phyloP scores from a whole-genome alignment of 225 moss, liverwort and hornwort species.

The Sphagnum tenellum region DNA sequence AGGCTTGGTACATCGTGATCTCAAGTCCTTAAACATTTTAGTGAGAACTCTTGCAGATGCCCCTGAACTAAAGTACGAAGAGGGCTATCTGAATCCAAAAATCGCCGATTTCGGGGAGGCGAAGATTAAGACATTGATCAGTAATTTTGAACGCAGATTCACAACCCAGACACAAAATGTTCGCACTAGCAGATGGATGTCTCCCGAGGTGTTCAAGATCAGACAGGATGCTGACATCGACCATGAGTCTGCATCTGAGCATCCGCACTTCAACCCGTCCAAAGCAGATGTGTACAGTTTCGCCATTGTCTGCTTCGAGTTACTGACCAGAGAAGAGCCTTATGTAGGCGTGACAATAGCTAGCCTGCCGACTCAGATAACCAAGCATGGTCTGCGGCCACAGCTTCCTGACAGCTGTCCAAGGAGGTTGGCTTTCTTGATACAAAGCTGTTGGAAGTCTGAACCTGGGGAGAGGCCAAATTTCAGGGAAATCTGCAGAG shows the following conservation, averaged over 20 bases:
- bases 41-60: constrained; percentile 1
- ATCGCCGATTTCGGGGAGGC: constrained; percentile 16
- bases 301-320: constrained; percentile 1
- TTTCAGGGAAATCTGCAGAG: constrained; percentile 4
- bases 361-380: neutral
- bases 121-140: too few species aligned
- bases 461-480: constrained; percentile 1
- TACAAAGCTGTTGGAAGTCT: constrained; percentile 6
- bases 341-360: neutral
- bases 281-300: constrained; percentile 10
- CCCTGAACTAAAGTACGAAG: too few species aligned
- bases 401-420: neutral
- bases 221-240: neutral
- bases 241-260: too few species aligned
- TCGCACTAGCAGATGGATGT: constrained; percentile 11
- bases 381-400: constrained; percentile 2
- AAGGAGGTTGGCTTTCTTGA: neutral
- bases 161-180: neutral
- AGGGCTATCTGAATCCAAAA: neutral
- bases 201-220: constrained; percentile 11
- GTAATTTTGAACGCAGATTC: constrained; percentile 3
- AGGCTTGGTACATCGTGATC: constrained; percentile 17
- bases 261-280: neutral
- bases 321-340: constrained; percentile 5
- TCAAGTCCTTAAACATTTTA: constrained; percentile 15